phyloP scores from a whole-genome alignment of 2,329 filamentous ascomycete species.

The Ophiognomonia clavigignenti-juglandacearum region DNA sequence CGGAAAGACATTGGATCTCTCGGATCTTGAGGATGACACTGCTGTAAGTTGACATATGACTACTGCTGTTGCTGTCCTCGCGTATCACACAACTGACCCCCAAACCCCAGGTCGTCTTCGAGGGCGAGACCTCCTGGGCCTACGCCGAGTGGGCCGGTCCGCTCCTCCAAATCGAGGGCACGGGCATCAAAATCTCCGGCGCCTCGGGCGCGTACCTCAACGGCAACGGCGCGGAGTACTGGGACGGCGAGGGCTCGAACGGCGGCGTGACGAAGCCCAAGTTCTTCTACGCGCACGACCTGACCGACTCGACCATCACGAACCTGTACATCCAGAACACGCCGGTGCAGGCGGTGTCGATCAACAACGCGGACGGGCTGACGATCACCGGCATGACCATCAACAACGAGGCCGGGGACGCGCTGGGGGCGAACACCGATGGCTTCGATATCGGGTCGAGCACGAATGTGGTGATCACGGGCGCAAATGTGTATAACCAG shows the following conservation, averaged over 20 bases:
- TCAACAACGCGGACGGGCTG: slow-evolving; percentile 36
- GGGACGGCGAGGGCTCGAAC: slow-evolving; percentile 55
- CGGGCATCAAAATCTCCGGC: slow-evolving; percentile 46
- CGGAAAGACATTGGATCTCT: slow-evolving; percentile 54
- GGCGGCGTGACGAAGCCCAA: slow-evolving; percentile 59
- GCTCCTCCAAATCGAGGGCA: slow-evolving; percentile 56
- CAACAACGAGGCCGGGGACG: slow-evolving; percentile 52
- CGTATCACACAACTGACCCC: slow-evolving; percentile 2
- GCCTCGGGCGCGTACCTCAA: slow-evolving; percentile 48
- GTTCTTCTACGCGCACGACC: slow-evolving; percentile 50
- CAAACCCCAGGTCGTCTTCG: slow-evolving; percentile 46
- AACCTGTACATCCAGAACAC: slow-evolving; percentile 49
- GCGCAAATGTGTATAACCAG: slow-evolving; percentile 50
- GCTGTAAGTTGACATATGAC: slow-evolving; percentile 29
- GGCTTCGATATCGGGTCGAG: slow-evolving; percentile 45
- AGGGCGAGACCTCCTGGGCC: slow-evolving; percentile 60
- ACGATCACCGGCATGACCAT: slow-evolving; percentile 47
- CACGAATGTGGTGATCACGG: slow-evolving; percentile 43
- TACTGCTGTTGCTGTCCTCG: slow-evolving; percentile 18
- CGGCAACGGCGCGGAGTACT: slow-evolving; percentile 51
- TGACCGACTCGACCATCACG: slow-evolving; percentile 44
- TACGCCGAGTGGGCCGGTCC: slow-evolving; percentile 63
- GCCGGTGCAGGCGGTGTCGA: slow-evolving; percentile 47
- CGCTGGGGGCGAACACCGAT: slow-evolving; percentile 47
- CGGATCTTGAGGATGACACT: slow-evolving; percentile 38